Percentiles rank a stretch among this genome's conserved stretches.
Evolutionary conservation across 177 flowering plant genomes (phyloP).

Genomic region (Vitis hybrid): DNA sequence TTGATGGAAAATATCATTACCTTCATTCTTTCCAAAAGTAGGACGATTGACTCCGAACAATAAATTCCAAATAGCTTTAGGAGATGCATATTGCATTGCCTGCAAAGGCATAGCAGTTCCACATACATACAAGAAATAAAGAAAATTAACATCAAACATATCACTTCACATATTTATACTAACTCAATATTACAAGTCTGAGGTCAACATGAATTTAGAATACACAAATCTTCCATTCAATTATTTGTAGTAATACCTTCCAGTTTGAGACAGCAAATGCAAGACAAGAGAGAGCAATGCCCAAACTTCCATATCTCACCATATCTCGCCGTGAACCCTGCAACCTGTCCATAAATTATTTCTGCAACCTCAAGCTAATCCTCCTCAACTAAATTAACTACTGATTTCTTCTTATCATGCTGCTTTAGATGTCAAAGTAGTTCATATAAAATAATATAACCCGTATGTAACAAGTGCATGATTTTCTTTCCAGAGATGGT

Average conservation of each 20-base stretch:
- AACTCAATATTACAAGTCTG: not conserved
- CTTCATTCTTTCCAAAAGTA: slow-evolving; percentile 47
- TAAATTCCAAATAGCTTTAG: slow-evolving; percentile 77
- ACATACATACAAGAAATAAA: not conserved
- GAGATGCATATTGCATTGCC: slow-evolving; percentile 99
- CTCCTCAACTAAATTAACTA: not conserved
- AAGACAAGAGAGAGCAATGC: slow-evolving; percentile 71
- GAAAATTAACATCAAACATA: slow-evolving; percentile 1
- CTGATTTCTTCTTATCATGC: not conserved
- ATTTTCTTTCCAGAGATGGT: not conserved
- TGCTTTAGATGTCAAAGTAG: slow-evolving; percentile 1
- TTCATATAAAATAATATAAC: slow-evolving; percentile 1
- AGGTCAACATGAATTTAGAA: not conserved
- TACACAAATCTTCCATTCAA: not conserved
- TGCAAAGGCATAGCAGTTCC: slow-evolving; percentile 33
- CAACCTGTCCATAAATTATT: slow-evolving; percentile 80
- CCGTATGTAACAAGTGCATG: not conserved
- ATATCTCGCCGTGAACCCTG: slow-evolving; percentile 88
- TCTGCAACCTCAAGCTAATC: slow-evolving; percentile 42
- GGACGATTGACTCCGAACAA: slow-evolving; percentile 63
- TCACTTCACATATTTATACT: not conserved
- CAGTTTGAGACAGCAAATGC: slow-evolving; percentile 57
- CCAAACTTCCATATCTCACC: slow-evolving; percentile 89
- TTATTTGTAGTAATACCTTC: slow-evolving; percentile 61
- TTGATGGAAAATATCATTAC: slow-evolving; percentile 24